Percentiles rank a stretch among this genome's conserved stretches.
Evolutionary conservation across 495 filamentous ascomycete genomes (phyloP).

Genomic region (Aspergillus asperescens): DNA sequence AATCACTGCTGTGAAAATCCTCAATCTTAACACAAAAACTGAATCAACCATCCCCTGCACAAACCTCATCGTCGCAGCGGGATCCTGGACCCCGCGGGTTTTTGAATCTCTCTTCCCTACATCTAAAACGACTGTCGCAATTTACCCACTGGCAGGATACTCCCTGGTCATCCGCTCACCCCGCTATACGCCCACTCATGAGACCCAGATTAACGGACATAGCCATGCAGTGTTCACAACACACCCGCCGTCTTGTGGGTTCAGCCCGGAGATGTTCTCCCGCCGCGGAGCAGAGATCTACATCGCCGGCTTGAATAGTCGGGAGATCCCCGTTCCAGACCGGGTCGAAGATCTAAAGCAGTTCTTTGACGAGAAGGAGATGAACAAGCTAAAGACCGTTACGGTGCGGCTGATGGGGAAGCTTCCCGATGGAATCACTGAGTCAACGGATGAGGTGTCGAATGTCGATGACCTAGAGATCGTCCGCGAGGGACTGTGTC

Average conservation of each 20-base stretch:
- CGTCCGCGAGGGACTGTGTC: conserved; percentile 62
- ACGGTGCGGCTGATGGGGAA: conserved; percentile 52
- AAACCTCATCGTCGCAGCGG: conserved; percentile 59
- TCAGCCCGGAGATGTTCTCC: conserved; percentile 70
- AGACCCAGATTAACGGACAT: conserved; percentile 22
- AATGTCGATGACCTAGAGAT: conserved; percentile 55
- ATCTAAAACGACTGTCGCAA: conserved; percentile 44
- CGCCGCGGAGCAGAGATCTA: conserved; percentile 62
- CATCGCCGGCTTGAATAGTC: conserved; percentile 65
- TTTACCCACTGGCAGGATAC: conserved; percentile 64
- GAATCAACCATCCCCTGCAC: conserved; percentile 40
- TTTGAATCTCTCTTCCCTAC: conserved; percentile 59
- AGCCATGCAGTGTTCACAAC: conserved; percentile 72
- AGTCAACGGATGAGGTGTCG: conserved; percentile 16
- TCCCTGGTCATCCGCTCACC: conserved; percentile 63
- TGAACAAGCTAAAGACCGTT: conserved; percentile 49
- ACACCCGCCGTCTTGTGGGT: conserved; percentile 40
- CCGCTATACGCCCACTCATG: conserved; percentile 36
- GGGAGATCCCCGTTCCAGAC: conserved; percentile 51
- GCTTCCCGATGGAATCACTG: conserved; percentile 14
- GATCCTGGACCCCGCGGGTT: conserved; percentile 62
- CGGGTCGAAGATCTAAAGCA: conserved; percentile 44
- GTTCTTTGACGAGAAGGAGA: conserved; percentile 36
- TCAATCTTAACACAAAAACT: conserved; percentile 20
- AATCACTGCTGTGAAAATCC: conserved; percentile 48